These are phyloP conservation scores for Colletotrichum cordylinicola DNA, from an alignment of 2,329 filamentous ascomycete species.

Conservation along the genomic window DNA sequence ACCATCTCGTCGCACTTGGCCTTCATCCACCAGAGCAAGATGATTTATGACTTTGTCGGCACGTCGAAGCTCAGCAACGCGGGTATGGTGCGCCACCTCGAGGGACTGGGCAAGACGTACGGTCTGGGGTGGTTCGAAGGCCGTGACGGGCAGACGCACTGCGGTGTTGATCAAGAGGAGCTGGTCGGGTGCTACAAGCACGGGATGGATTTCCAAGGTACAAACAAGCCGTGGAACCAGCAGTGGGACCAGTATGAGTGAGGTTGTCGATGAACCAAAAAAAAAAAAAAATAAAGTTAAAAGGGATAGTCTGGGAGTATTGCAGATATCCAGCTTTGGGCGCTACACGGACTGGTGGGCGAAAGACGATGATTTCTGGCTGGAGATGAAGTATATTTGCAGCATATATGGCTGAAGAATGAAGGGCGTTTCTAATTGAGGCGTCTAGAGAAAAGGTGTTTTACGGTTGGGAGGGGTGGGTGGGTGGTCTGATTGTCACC, in stretches of 20 bases:
- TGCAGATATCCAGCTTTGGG: neutral
- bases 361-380: neutral
- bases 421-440: neutral
- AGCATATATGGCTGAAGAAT: neutral
- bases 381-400: neutral
- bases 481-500: neutral
- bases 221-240: constrained; percentile 58
- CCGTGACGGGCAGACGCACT: constrained; percentile 75
- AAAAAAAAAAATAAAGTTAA: too few species aligned
- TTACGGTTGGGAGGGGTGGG: neutral
- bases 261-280: neutral
- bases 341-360: neutral
- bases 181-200: constrained; percentile 70
- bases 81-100: constrained; percentile 67
- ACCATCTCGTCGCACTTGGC: constrained; percentile 79
- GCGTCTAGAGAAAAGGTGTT: neutral
- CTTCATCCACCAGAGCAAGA: constrained; percentile 81
- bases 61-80: constrained; percentile 67
- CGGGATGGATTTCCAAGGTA: constrained; percentile 55
- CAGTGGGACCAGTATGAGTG: constrained; percentile 38
- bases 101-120: constrained; percentile 69
- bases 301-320: neutral
- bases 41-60: constrained; percentile 77
- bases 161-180: constrained; percentile 80
- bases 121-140: constrained; percentile 80